phyloP scores from a whole-genome alignment of 805 yeast genomes.

The Yamadazyma ubonensis region DNA sequence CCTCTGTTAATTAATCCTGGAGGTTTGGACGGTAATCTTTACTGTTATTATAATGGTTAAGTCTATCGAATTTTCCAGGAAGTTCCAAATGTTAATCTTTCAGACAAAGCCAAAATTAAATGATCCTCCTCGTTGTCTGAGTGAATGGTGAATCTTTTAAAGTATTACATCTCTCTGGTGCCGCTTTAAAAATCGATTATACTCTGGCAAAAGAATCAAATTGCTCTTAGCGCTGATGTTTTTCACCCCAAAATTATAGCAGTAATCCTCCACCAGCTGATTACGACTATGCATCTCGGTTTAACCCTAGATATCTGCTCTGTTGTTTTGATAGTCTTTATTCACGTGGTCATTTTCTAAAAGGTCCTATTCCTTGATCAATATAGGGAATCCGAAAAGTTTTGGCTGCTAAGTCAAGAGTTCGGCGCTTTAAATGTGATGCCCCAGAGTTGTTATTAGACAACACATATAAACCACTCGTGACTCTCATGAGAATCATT shows the following conservation, averaged over 20 bases:
- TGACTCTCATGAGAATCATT: conserved; percentile 23
- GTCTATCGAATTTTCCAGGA: conserved; percentile 52
- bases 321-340: conserved; percentile 28
- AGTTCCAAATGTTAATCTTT: conserved; percentile 32
- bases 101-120: conserved; percentile 24
- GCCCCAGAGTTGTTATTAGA: conserved; percentile 62
- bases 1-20: conserved; percentile 51
- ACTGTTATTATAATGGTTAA: conserved; percentile 35
- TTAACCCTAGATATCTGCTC: conserved; percentile 15
- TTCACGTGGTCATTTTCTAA: conserved; percentile 23
- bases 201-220: conserved; percentile 54
- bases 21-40: conserved; percentile 50
- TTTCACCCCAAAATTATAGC: conserved; percentile 51
- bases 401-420: conserved; percentile 53
- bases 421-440: conserved; percentile 65
- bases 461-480: conserved; percentile 43
- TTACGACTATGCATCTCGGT: conserved; percentile 29
- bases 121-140: conserved; percentile 22
- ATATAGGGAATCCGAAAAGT: conserved; percentile 14
- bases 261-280: conserved; percentile 17
- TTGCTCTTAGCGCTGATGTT: conserved; percentile 57
- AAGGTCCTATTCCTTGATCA: conserved; percentile 26
- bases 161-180: conserved; percentile 64
- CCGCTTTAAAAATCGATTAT: conserved; percentile 58
- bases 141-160: conserved; percentile 42